Base-by-base conservation (phyloP, 495 filamentous ascomycete species). In the Aspergillus bridgeri region DNA sequence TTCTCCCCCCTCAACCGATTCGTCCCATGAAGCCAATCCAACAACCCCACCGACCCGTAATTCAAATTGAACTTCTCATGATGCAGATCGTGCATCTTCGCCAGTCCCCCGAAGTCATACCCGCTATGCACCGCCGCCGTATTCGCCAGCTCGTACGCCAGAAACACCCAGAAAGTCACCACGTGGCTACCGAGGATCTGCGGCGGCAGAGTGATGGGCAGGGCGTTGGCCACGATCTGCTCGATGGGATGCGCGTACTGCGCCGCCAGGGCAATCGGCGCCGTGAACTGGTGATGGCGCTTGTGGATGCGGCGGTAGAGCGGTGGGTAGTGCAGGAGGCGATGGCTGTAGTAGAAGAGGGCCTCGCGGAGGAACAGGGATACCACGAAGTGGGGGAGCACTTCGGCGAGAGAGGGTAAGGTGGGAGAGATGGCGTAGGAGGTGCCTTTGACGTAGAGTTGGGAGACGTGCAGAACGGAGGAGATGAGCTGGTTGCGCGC, bases 181-280 rank as follows among this genome's bases (percentile, higher is more conserved):
- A 85, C 60, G 55, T 84, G 79, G 13, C 69, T 68, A 6, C 66
- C 50, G 25, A 82, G 46, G 2, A 83, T 11, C 65, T 80, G 56
- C n/a, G 79, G 74, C 11, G 81, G 81, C 5, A 83, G 57, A 3
- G 76, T 71, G 5, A 85, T 73, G 2, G 83, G 81, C 9, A 86
- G 65, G 18, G 72, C 71, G 57, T 82, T 83, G 15, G 81, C 79
- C 18, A 84, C 50, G 6, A 85, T 57, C 54, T 84, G 80, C 68
- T 86, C 84, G 18, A 83, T 46, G 0, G 83, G 83, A 58, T 85
- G 82, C 0, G 82, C 79, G 51, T 81, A 86, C 54, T 86, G 80
- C 1, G 81, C 79, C 0, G 83, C 73, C 7, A 86, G 65, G 0
- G 81, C 79, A n/a, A 85, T 77, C 0, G 82, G 84, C 0, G 83